Evolutionary conservation across 179 eudicot genomes (phyloP).

Genomic region (Beta macrorhiza): DNA sequence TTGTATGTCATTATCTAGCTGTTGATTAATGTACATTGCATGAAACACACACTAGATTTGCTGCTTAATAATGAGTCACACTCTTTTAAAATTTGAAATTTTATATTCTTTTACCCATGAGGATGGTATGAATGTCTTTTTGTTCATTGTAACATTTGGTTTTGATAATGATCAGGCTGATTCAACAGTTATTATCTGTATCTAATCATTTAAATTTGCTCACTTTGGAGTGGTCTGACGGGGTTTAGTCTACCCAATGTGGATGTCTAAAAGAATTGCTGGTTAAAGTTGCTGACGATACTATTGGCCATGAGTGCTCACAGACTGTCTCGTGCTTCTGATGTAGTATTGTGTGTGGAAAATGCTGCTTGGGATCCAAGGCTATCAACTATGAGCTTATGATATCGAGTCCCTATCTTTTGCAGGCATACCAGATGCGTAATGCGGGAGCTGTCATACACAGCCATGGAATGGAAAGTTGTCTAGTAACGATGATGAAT

Average conservation of each 20-base stretch:
- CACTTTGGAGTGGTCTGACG: slow-evolving; percentile 8
- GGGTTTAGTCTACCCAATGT: background rate
- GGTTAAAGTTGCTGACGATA: background rate
- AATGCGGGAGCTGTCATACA: slow-evolving; percentile 97
- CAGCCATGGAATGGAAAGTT: slow-evolving; percentile 98
- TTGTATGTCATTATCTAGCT: background rate
- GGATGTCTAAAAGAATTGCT: background rate
- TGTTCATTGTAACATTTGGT: background rate
- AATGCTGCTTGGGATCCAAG: slow-evolving; percentile 3
- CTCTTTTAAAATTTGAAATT: background rate
- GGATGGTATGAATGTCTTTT: background rate
- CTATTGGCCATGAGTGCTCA: background rate
- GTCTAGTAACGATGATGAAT: slow-evolving; percentile 87
- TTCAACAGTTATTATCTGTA: too few relatives aligned
- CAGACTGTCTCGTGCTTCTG: background rate
- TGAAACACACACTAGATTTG: background rate
- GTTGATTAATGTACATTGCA: background rate
- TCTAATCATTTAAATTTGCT: background rate
- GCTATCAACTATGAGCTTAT: background rate
- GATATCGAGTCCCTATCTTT: slow-evolving; percentile 9
- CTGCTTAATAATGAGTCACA: background rate
- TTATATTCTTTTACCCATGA: background rate
- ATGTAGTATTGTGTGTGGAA: background rate
- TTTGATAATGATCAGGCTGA: background rate
- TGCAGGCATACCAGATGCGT: slow-evolving; percentile 88